Percentiles rank a stretch among this genome's conserved stretches.
Evolutionary conservation across 352 stramenopile genomes (phyloP).

Genomic region (Phytophthora sp.): DNA sequence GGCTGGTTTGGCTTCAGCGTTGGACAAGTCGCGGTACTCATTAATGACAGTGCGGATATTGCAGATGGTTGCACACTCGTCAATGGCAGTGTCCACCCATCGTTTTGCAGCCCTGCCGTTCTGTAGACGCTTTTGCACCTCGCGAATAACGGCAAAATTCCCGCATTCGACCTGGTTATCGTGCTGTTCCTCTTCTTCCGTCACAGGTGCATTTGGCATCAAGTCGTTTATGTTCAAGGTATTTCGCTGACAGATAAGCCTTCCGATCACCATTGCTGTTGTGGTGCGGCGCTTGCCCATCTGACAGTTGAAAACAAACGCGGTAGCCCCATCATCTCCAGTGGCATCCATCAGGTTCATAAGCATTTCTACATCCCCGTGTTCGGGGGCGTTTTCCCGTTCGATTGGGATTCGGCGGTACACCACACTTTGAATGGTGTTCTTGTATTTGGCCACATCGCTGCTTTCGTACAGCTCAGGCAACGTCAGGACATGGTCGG

Average conservation of each 20-base stretch:
- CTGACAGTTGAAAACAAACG: constrained; percentile 91
- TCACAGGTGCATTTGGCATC: not conserved
- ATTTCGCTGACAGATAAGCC: constrained; percentile 67
- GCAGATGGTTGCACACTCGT: constrained; percentile 72
- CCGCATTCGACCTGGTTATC: constrained; percentile 32
- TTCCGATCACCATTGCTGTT: constrained; percentile 72
- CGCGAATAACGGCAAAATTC: constrained; percentile 75
- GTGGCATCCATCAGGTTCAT: constrained; percentile 59
- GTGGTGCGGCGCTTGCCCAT: constrained; percentile 88
- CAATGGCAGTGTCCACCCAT: constrained; percentile 80
- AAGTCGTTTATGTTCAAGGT: constrained; percentile 23
- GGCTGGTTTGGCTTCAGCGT: constrained; percentile 73
- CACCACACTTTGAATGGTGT: constrained; percentile 50
- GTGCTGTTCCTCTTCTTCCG: constrained; percentile 6
- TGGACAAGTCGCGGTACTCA: constrained; percentile 78
- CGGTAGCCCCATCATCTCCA: constrained; percentile 46
- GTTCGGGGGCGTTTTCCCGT: constrained; percentile 82
- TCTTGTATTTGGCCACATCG: constrained; percentile 35
- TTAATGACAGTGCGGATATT: constrained; percentile 85
- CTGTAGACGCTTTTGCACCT: constrained; percentile 59
- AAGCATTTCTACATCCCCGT: constrained; percentile 72
- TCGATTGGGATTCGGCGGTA: constrained; percentile 85
- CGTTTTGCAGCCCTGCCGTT: constrained; percentile 64
- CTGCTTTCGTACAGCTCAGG: constrained; percentile 68
- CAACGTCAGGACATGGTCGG: constrained; percentile 61